Evolutionary conservation across 2,329 filamentous ascomycete species (phyloP).

Genomic region (Epichloe hybrida): DNA sequence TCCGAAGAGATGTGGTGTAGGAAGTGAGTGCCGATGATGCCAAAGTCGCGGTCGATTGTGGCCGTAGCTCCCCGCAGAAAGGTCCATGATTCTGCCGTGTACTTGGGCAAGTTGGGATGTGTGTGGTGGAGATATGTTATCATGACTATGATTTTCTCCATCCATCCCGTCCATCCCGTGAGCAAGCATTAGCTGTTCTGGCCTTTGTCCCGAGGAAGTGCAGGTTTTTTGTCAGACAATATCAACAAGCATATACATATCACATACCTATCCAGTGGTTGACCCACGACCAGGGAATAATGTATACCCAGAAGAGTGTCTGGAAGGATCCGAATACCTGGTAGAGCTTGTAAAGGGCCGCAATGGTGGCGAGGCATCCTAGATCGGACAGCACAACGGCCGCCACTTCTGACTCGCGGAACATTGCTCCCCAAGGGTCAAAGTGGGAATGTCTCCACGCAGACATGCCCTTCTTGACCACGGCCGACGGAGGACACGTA

Average conservation of each 20-base stretch:
- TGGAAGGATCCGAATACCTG: slow-evolving; percentile 37
- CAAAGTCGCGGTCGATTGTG: slow-evolving; percentile 49
- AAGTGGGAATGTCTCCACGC: slow-evolving; percentile 39
- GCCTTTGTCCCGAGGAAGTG: no score
- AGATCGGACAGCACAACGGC: slow-evolving; percentile 47
- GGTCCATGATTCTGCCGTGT: slow-evolving; percentile 42
- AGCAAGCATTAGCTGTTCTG: no score
- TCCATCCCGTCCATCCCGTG: no score
- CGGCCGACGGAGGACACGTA: slow-evolving; percentile 15
- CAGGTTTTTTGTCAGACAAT: no score
- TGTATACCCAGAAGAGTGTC: slow-evolving; percentile 45
- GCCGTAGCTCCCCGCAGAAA: slow-evolving; percentile 46
- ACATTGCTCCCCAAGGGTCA: slow-evolving; percentile 47
- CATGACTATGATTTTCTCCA: slow-evolving; percentile 30
- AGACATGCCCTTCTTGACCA: background rate
- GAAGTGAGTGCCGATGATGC: slow-evolving; percentile 46
- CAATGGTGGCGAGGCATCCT: slow-evolving; percentile 34
- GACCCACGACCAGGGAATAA: slow-evolving; percentile 54
- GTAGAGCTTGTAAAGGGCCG: slow-evolving; percentile 34
- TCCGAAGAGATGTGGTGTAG: slow-evolving; percentile 49
- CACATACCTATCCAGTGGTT: slow-evolving; percentile 52
- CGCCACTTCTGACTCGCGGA: slow-evolving; percentile 40
- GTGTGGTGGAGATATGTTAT: slow-evolving; percentile 62
- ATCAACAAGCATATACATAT: no score
- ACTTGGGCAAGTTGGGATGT: slow-evolving; percentile 27